Conservation (phyloP, 208 protist genomes). For the Tritrichomonas foetus region DNA sequence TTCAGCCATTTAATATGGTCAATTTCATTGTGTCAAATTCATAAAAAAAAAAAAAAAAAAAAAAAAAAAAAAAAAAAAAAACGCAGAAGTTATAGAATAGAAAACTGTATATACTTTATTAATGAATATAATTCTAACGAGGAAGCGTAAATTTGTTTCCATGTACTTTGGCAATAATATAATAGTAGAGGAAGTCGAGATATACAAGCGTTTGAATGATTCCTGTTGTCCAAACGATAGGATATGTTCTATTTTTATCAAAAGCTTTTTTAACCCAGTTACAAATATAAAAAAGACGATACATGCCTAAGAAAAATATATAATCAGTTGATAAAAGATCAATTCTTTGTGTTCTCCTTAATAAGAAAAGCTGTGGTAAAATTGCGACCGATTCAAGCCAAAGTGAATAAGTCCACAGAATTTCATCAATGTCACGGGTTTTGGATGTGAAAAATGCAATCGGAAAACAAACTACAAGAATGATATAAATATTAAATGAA, state of each 20-base stretch:
- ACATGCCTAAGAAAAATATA: not conserved
- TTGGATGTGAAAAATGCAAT: not conserved
- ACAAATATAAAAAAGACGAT: not conserved
- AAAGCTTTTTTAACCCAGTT: not conserved
- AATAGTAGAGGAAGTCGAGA: conserved; percentile 30
- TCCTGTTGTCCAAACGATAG: not conserved
- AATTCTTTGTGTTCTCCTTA: conserved; percentile 2
- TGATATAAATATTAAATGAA: not conserved
- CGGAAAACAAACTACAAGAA: not conserved
- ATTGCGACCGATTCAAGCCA: not conserved
- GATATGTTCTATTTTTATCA: not conserved
- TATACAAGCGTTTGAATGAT: not conserved
- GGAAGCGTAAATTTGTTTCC: not conserved
- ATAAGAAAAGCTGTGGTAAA: not conserved
- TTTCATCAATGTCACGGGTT: not conserved
- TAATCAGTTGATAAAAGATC: not conserved
- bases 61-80: no score
- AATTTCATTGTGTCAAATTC: no score
- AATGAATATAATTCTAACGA: not conserved
- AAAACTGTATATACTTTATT: not conserved
- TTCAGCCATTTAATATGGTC: no score
- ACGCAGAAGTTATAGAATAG: no score
- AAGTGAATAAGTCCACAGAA: not conserved
- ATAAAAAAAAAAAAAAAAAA: no score
- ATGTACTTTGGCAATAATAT: not conserved